Evolutionary conservation across 1,284 basidiomycete genomes (phyloP), one percentile per base, ranked within the genome.

Genomic region (Ceratobasidium sp.): DNA sequence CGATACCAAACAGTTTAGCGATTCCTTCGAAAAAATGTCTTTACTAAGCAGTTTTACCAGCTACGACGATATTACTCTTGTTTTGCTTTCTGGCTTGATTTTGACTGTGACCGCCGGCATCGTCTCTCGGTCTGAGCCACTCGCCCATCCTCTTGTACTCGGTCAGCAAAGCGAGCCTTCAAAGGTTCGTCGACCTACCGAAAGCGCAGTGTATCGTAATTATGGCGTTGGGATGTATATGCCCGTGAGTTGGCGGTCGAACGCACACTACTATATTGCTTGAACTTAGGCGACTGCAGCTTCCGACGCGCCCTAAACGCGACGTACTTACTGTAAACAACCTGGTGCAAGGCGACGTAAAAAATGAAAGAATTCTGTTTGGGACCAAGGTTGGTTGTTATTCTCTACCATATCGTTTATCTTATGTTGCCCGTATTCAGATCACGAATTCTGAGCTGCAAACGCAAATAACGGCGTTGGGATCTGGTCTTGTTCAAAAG

Each of bases 111-210:
- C 71, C 1, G 71, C 71, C 45, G 71, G 64, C 71, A 74, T 74
- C 35, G 71, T 74, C 28, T 74, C 71, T 42, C 71, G 71, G 17
- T 74, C 80, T 31, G 63, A 74, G 79, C 90, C 93, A 1, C 88
- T 94, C 49, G 92, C 94, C 0, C 94, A 95, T 80, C 93, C 93
- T 13, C 92, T 94, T 79, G 86, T 94, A 10, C 88, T 94, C 2
- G 93, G 93, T 15, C 86, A 93, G 60, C 93, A 94, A 85, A 93
- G 92, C 80, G 93, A 95, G 84, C 91, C 90, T 35, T 90, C 90
- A n/a, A 88, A 92, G 56, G 92, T 94, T 8, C 85, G 93, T 67
- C 90, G 93, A 79, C 87, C 90, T 7, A 85, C 87, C 35, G 92
- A 94, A 83, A 94, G 92, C 80, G 91, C 93, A 1, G 86, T 93